Evolutionary conservation across 202 grass and related monocot genomes (phyloP), one percentile per base, ranked within the genome.

Genomic region (Carex sylvatica): DNA sequence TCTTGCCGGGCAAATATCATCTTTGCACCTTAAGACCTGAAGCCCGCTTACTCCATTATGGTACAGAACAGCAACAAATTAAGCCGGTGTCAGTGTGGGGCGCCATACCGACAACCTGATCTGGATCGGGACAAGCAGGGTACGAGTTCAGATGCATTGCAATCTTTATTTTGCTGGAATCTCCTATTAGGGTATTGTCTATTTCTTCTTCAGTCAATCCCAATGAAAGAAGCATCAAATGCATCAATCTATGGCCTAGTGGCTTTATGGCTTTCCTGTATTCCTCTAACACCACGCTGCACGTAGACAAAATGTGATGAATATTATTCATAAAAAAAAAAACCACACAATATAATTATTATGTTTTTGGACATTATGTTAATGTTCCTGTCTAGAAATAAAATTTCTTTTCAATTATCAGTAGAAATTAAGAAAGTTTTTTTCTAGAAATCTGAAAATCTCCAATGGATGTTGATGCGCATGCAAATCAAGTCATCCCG

Each of bases 51-150:
- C 72, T 56, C 30, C 54, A 84, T 84, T 92, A 38, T 97, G 88
- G 70, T 65, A 1, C 31, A 92, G 31, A 53, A 94, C 14, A 14
- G 88, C 84, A 87, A 97, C 23, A 80, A n/a, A n/a, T n/a, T n/a
- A 87, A 87, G 66, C 84, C 84, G 0, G 89, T 90, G 88, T 93
- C 89, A 0, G 89, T 90, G 88, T 97, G 94, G 40, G 75, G 74
- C 16, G 83, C 44, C 18, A 93, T 52, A 40, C 94, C 94, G 0
- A 97, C 44, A 10, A 87, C 87, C 11, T 78, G 86, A 14, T 92
- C 87, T 5, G 91, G 89, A 2, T 97, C 70, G 1, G 91, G 83
- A 24, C 94, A 97, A 81, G 60, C 79, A 19, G 89, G 91, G 5
- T 82, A 92, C 44, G 85, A 28, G 83, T 88, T 93, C 0, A 91